A percentile compares a stretch with the other conserved stretches of the same genome.
Conservation (phyloP, 371 early-diverging fungal genomes). For the Smittium culicis region DNA sequence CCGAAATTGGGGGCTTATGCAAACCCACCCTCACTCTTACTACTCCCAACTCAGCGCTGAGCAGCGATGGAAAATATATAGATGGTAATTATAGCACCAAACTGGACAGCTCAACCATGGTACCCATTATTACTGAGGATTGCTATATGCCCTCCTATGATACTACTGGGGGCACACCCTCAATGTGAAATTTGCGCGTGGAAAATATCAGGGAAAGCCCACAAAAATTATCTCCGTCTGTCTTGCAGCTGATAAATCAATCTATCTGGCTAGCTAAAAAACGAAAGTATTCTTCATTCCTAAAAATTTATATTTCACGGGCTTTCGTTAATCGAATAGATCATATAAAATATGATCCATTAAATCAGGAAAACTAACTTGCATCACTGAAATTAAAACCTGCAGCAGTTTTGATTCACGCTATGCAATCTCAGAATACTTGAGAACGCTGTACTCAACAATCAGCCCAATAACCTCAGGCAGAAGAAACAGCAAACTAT, state of each 20-base stretch:
- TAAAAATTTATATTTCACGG: background rate
- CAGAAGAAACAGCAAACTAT: background rate
- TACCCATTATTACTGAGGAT: background rate
- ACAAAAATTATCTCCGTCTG: background rate
- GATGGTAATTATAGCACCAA: background rate
- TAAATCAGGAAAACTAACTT: background rate
- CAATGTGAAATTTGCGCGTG: background rate
- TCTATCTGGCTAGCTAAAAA: background rate
- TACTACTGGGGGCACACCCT: background rate
- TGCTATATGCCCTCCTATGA: background rate
- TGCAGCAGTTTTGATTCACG: background rate
- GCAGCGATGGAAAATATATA: background rate
- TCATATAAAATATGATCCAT: background rate
- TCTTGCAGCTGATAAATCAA: background rate
- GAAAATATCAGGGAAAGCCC: background rate
- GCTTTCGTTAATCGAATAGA: background rate
- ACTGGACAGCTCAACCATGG: background rate
- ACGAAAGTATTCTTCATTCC: background rate
- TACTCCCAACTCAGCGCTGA: background rate
- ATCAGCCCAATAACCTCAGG: background rate
- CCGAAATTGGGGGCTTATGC: background rate
- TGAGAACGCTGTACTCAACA: background rate
- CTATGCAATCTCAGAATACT: conserved; percentile 2
- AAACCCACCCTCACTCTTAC: background rate
- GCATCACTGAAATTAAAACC: conserved; percentile 4